Conservation (phyloP, 306 rosid genomes). For the Prunus kanzakura region DNA sequence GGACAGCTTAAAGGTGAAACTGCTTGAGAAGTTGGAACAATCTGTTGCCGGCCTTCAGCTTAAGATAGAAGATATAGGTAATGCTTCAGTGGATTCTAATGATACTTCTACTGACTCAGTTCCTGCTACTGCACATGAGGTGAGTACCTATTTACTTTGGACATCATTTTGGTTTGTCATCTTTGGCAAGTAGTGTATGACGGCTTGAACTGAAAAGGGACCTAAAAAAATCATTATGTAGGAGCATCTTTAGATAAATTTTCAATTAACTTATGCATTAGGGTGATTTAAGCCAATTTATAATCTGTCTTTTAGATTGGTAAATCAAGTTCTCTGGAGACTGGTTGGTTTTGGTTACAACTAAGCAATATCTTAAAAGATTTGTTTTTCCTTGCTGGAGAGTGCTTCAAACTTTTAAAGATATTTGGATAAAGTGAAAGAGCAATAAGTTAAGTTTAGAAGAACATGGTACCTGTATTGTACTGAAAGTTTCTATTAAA, state of each 20-base stretch:
- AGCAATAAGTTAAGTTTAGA: neutral
- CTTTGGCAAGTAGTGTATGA: conserved; percentile 5
- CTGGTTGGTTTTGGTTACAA: conserved; percentile 1
- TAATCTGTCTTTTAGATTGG: neutral
- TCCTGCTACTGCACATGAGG: conserved; percentile 61
- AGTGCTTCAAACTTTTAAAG: neutral
- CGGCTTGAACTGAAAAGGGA: conserved; percentile 6
- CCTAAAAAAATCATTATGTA: neutral
- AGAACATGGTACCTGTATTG: neutral
- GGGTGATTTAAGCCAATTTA: neutral
- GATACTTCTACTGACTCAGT: conserved; percentile 31
- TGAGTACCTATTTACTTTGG: conserved; percentile 28
- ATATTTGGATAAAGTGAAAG: neutral
- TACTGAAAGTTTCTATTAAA: neutral
- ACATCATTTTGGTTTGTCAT: conserved; percentile 21
- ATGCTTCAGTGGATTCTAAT: conserved; percentile 40
- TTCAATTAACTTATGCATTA: neutral
- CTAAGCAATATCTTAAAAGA: neutral
- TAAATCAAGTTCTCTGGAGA: neutral
- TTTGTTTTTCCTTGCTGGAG: neutral
- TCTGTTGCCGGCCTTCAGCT: conserved; percentile 63
- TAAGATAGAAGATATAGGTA: conserved; percentile 50
- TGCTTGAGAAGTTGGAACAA: conserved; percentile 81
- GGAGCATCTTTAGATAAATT: neutral
- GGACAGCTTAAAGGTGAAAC: conserved; percentile 68